Conservation (phyloP, 768 basidiomycete genomes). For the Boletus reticuloceps region DNA sequence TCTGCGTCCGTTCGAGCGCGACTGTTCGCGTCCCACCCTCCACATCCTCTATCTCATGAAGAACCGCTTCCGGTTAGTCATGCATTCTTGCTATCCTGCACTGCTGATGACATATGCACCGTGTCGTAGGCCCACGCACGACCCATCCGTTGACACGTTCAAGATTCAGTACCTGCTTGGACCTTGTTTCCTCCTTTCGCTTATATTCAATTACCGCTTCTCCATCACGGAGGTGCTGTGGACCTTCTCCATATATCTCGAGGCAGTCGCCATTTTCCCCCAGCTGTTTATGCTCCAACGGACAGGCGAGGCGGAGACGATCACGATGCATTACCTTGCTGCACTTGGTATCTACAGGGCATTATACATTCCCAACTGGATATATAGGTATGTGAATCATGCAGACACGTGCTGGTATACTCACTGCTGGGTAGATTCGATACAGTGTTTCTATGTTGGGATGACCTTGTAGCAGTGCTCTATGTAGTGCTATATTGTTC, state of each 20-base stretch:
- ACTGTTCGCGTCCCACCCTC: too few species aligned
- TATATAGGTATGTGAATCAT: constrained; percentile 71
- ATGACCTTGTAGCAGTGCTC: too few species aligned
- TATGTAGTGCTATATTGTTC: too few species aligned
- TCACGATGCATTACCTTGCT: constrained; percentile 96
- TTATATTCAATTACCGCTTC: constrained; percentile 91
- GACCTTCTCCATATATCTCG: constrained; percentile 98
- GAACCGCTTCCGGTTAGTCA: constrained; percentile 74
- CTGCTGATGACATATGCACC: constrained; percentile 5
- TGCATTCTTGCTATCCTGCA: not conserved
- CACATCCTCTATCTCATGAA: constrained; percentile 95
- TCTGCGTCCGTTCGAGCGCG: too few species aligned
- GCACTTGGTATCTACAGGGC: constrained; percentile 90
- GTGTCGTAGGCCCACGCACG: constrained; percentile 77
- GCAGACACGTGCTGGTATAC: not conserved
- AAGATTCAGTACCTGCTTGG: constrained; percentile 87
- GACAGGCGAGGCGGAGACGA: constrained; percentile 95
- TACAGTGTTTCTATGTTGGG: too few species aligned
- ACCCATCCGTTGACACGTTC: constrained; percentile 97
- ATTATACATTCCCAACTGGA: constrained; percentile 98
- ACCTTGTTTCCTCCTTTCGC: constrained; percentile 69
- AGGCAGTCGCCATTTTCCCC: constrained; percentile 91
- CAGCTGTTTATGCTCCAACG: constrained; percentile 97
- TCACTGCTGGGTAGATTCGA: not conserved
- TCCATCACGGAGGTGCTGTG: constrained; percentile 74